Evolutionary conservation across 2,329 filamentous ascomycete species (phyloP).

Genomic region (Arthroderma sp.): DNA sequence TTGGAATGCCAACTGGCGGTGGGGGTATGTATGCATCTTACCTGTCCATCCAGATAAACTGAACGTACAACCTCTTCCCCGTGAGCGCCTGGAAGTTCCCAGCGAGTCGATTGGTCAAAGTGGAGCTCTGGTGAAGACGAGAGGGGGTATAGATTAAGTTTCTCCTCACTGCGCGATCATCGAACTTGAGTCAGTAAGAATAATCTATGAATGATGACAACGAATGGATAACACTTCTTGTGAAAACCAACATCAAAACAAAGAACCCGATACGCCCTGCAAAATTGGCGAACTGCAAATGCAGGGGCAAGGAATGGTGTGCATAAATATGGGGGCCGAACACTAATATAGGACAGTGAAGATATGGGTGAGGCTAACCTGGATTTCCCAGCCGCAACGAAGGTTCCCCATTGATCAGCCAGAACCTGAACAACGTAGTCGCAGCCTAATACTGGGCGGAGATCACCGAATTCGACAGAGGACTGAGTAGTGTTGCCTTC

Average conservation of each 20-base stretch:
- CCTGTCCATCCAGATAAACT: conserved; percentile 31
- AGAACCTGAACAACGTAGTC: conserved; percentile 48
- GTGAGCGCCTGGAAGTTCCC: conserved; percentile 35
- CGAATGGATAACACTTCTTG: too few species aligned
- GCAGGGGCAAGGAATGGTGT: background rate
- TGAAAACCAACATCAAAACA: too few species aligned
- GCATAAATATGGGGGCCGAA: background rate
- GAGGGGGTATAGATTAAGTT: conserved; percentile 32
- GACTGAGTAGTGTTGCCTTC: conserved; percentile 36
- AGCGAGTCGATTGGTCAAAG: conserved; percentile 27
- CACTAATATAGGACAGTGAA: too few species aligned
- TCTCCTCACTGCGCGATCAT: conserved; percentile 20
- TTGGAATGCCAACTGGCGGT: background rate
- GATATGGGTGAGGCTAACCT: conserved; percentile 22
- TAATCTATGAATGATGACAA: conserved; percentile 1
- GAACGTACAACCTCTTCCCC: conserved; percentile 37
- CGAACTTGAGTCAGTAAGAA: background rate
- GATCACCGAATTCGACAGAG: conserved; percentile 40
- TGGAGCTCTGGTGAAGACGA: conserved; percentile 23
- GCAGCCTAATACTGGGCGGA: conserved; percentile 41
- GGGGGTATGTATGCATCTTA: conserved; percentile 14
- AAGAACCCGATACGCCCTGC: too few species aligned
- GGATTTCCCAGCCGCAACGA: conserved; percentile 38
- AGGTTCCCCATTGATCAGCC: conserved; percentile 28
- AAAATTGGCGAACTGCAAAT: conserved; percentile 1